A percentile compares a stretch with the other conserved stretches of the same genome.
Evolutionary conservation across 1,284 basidiomycete genomes (phyloP).

Genomic region (Leccinum proliferum): DNA sequence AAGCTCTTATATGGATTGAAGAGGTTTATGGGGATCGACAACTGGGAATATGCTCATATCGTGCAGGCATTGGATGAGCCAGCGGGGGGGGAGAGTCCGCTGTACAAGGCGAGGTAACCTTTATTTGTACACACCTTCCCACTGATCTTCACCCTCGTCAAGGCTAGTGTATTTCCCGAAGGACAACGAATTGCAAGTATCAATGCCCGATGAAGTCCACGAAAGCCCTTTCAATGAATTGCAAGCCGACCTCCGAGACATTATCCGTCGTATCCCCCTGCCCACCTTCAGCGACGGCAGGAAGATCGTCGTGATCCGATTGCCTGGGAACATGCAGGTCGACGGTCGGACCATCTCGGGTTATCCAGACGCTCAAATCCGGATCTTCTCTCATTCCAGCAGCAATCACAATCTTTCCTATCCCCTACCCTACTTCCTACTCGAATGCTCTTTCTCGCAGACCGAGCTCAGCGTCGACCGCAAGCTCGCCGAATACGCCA

Average conservation of each 20-base stretch:
- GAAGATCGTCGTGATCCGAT: too few species aligned
- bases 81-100: neutral
- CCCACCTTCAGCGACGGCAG: too few species aligned
- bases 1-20: neutral
- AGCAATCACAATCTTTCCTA: too few species aligned
- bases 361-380: too few species aligned
- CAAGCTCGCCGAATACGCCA: too few species aligned
- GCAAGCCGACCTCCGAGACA: neutral
- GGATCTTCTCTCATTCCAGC: too few species aligned
- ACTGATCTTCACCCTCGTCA: neutral
- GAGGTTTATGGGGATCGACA: neutral
- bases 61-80: neutral
- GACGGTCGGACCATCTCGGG: too few species aligned
- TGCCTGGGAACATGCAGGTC: too few species aligned
- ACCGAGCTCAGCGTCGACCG: too few species aligned
- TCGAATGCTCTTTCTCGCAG: too few species aligned
- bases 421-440: too few species aligned
- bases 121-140: neutral
- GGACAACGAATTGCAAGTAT: neutral
- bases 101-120: neutral
- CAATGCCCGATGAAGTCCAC: neutral
- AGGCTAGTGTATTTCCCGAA: neutral
- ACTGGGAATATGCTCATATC: neutral
- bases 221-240: neutral
- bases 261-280: too few species aligned